Evolutionary conservation across 1,284 basidiomycete species (phyloP), one percentile per base, ranked within the genome.

Genomic region (Malassezia sp.): DNA sequence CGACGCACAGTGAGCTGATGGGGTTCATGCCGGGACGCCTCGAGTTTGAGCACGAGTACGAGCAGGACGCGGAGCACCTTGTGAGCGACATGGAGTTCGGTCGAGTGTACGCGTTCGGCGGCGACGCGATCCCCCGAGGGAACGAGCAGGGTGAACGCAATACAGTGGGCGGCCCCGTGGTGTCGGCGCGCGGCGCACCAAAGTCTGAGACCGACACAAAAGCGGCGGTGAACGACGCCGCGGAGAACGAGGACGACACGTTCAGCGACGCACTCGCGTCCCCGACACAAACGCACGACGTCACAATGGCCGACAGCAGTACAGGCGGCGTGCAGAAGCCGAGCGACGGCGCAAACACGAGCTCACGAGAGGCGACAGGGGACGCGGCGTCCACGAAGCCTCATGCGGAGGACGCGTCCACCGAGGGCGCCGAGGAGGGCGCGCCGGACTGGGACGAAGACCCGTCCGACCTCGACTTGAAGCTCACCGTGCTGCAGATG

Each of bases 1-100:
- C 84, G 2, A 83, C 89, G 23, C 93, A 96, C 72, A 63, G 60
- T 43, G 93, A 97, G 73, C 78, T 97, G 32, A 81, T 81, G 10
- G 85, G 84, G 0, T 96, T 84, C 73, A 84, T 97, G 72, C 91
- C 91, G 6, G 91, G 91, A 15, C 82, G 93, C 34, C 77, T 97
- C 38, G 91, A 97, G 71, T 97, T 97, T 69, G 93, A 97, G 70
- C 85, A 88, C 59, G 93, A 97, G 72, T 74, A 88, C 15, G 91
- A 96, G 67, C 72, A 74, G 47, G 89, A 96, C 28, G 91, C 91
- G 0, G 91, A 97, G 67, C 82, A 90, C 63, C 74, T 88, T 2
- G 83, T 96, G 57, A 97, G 96, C 73, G 89, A 97, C 67, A 77
- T 97, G 57, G 90, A 96, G 69, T 96, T 96, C 62, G 91, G 88